A percentile compares a stretch with the other conserved stretches of the same genome.
phyloP scores from a whole-genome alignment of 129 eudicot species.

The Chrysanthemum lavandulifolium region DNA sequence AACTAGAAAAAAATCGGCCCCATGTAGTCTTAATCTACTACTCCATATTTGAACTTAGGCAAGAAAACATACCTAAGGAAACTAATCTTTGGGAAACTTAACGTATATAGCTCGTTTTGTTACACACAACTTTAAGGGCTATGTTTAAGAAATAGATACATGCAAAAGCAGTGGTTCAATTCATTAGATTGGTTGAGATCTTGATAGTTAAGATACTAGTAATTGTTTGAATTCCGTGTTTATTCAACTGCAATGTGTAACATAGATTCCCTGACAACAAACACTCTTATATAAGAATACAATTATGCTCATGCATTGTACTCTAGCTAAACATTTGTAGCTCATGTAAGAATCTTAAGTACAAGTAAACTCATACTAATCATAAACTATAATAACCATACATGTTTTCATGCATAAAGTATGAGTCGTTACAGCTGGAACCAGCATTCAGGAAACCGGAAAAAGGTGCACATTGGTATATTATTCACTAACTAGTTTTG shows the following conservation, averaged over 20 bases:
- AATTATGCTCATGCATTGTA: constrained; percentile 31
- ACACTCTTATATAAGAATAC: constrained; percentile 3
- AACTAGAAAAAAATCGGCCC: too few relatives aligned
- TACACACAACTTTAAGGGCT: neutral
- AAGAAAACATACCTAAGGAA: too few relatives aligned
- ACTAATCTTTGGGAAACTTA: too few relatives aligned
- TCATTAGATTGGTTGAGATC: neutral
- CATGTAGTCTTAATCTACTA: too few relatives aligned
- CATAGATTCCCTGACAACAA: constrained; percentile 33
- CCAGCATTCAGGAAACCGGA: neutral
- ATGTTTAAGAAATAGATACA: neutral
- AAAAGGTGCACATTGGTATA: constrained; percentile 6
- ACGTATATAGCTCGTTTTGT: too few relatives aligned
- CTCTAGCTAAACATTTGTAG: constrained; percentile 26
- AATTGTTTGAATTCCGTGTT: constrained; percentile 10
- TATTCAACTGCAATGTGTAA: constrained; percentile 30
- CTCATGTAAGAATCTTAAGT: constrained; percentile 15
- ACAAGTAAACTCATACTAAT: constrained; percentile 11
- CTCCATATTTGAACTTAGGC: too few relatives aligned
- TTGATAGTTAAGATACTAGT: neutral
- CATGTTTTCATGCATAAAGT: constrained; percentile 1
- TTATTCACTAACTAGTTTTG: neutral
- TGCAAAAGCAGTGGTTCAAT: neutral
- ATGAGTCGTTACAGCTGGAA: neutral
- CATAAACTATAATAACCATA: neutral